Percentiles rank a stretch among this genome's conserved stretches.
Evolutionary conservation across 139 green algal species (phyloP).

Genomic region (Deuterostichococcus epilithicus): DNA sequence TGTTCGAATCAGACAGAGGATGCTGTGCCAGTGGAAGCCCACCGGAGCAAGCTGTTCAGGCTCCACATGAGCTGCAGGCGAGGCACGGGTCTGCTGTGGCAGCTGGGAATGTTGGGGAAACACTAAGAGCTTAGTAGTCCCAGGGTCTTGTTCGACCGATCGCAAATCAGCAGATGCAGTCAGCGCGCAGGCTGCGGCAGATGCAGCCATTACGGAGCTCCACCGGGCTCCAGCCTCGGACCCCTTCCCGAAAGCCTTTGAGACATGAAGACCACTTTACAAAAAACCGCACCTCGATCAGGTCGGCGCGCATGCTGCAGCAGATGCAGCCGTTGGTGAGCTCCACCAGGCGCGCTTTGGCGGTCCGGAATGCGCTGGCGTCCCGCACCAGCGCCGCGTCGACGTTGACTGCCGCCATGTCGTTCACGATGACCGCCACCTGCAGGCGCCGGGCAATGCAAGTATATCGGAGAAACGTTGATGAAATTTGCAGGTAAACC

Average conservation of each 20-base stretch:
- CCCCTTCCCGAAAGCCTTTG: no score
- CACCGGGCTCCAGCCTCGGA: no score
- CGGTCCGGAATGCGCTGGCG: background rate
- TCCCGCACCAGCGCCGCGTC: constrained; percentile 41
- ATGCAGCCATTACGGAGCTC: background rate
- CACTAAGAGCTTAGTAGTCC: no score
- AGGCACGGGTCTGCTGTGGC: no score
- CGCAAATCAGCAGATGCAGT: background rate
- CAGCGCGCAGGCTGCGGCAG: background rate
- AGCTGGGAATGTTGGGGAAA: no score
- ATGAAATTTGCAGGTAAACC: background rate
- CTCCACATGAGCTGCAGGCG: no score
- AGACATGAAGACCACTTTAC: no score
- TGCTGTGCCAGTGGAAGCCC: no score
- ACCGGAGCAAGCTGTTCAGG: no score
- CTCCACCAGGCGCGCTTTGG: constrained; percentile 48
- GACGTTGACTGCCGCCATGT: constrained; percentile 81
- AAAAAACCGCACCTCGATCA: constrained; percentile 57
- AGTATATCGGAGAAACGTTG: background rate
- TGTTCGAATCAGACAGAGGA: no score
- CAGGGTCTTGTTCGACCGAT: no score
- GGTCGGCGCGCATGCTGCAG: constrained; percentile 74
- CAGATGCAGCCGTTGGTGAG: constrained; percentile 83
- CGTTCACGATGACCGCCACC: constrained; percentile 77
- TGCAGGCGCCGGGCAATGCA: background rate